These are phyloP conservation scores for Sugiyamaella chiloensis DNA, from an alignment of 805 yeast genomes.

Conservation along the genomic window DNA sequence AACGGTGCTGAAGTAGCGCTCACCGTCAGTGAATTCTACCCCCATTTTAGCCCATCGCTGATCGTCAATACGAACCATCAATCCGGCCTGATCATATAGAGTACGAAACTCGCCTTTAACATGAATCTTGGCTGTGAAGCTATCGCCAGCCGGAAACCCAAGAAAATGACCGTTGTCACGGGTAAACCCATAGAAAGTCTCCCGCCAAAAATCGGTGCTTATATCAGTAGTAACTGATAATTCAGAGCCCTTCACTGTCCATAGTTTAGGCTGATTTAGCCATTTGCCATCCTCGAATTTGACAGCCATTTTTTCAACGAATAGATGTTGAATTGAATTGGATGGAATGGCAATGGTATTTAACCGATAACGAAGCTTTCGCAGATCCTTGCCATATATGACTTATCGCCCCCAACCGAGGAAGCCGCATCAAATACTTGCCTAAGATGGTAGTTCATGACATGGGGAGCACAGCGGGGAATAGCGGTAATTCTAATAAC, in stretches of 20 bases:
- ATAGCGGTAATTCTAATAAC: too few relatives aligned
- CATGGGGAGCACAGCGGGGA: too few relatives aligned
- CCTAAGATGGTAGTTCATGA: too few relatives aligned
- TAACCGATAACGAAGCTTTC: too few relatives aligned
- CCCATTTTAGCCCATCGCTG: conserved; percentile 2
- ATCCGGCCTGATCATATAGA: conserved; percentile 2
- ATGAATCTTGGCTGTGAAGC: background rate
- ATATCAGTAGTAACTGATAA: background rate
- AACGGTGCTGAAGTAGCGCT: background rate
- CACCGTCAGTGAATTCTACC: background rate
- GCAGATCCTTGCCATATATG: too few relatives aligned
- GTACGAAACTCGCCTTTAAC: background rate
- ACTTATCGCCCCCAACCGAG: too few relatives aligned
- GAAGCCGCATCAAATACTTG: too few relatives aligned
- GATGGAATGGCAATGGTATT: too few relatives aligned
- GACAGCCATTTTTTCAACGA: too few relatives aligned
- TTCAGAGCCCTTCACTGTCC: background rate
- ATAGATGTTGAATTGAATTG: too few relatives aligned
- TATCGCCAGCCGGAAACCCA: background rate
- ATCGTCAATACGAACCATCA: conserved; percentile 3
- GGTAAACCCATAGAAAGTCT: background rate
- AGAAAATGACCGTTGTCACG: conserved; percentile 2
- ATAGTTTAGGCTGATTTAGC: background rate
- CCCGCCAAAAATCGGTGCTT: conserved; percentile 1
- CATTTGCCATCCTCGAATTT: background rate